phyloP scores from a whole-genome alignment of 2,329 filamentous ascomycete species.

The Ascosphaera aggregata region DNA sequence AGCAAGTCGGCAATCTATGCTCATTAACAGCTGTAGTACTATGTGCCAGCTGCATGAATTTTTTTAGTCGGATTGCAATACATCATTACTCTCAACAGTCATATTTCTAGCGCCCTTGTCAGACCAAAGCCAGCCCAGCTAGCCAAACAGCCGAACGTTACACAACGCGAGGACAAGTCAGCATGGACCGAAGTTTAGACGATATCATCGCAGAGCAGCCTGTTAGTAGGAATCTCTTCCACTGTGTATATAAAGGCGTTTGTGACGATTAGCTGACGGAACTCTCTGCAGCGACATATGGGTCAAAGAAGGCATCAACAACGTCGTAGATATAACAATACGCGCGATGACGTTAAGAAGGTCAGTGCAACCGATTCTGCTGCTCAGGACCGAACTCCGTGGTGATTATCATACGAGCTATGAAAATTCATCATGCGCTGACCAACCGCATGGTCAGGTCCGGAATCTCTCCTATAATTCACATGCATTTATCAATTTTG shows the following conservation, averaged over 20 bases:
- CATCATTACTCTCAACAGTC: no score
- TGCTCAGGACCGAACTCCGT: no score
- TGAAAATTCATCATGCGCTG: no score
- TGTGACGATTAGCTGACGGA: not conserved
- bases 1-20: no score
- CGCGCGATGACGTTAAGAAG: constrained; percentile 75
- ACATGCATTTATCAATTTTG: constrained; percentile 9
- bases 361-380: constrained; percentile 29
- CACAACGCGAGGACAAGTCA: constrained; percentile 4
- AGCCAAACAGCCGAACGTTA: not conserved
- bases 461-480: constrained; percentile 21
- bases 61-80: no score
- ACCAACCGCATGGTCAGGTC: no score
- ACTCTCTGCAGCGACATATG: constrained; percentile 8
- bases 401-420: no score
- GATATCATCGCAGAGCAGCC: constrained; percentile 39
- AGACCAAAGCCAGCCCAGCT: no score
- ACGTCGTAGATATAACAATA: constrained; percentile 24
- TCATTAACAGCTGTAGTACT: no score
- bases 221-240: constrained; percentile 20
- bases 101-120: no score
- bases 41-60: no score
- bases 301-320: constrained; percentile 13
- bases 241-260: not conserved
- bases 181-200: constrained; percentile 41